Evolutionary conservation across 768 basidiomycete species (phyloP), one percentile per base, ranked within the genome.

Genomic region (Clitopilus hobsonii): DNA sequence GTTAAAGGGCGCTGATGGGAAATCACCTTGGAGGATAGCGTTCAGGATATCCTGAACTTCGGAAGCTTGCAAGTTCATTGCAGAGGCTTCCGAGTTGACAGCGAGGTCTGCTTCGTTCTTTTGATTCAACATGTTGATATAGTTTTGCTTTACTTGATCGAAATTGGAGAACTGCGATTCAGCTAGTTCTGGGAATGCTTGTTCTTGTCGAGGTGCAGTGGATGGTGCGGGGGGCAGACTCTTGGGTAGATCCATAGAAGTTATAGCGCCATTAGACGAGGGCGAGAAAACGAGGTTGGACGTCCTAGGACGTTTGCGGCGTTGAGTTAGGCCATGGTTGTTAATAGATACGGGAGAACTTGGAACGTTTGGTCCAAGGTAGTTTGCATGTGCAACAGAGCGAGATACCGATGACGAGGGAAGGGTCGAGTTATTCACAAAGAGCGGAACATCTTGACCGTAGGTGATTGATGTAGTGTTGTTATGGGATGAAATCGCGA

Each of bases 171-270:
- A 54, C 54, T 53, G 67, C 4, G 49, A 54, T 30, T 63, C 66
- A 55, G 70, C 62, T 63, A 65, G 38, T 62, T 72, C 65, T 59
- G 69, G 52, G 59, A 74, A 65, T 55, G 74, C 70, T 62, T 74
- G 69, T 71, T 75, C 73, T 53, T 77, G 76, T 65, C 68, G 76
- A 55, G 79, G 76, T 60, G 74, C 76, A 67, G 82, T 82, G 53
- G 82, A 79, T 57, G 88, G 88, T 54, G 82, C 81, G 52, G 82
- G 83, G 47, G 89, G 88, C 49, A 91, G 69, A 58, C 76, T 79
- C 61, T 83, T 80, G 57, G 89, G 88, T 66, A 90, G 83, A 71
- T 88, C 88, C 88, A 89, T 84, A 56, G 89, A 88, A 64, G 83
- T 76, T 63, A 87, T 84, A 54, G 88, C 74, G 73, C 86, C 88